Percentiles rank a stretch among this genome's conserved stretches.
Conservation (phyloP, 768 basidiomycete species). For the Phallus indusiatus region DNA sequence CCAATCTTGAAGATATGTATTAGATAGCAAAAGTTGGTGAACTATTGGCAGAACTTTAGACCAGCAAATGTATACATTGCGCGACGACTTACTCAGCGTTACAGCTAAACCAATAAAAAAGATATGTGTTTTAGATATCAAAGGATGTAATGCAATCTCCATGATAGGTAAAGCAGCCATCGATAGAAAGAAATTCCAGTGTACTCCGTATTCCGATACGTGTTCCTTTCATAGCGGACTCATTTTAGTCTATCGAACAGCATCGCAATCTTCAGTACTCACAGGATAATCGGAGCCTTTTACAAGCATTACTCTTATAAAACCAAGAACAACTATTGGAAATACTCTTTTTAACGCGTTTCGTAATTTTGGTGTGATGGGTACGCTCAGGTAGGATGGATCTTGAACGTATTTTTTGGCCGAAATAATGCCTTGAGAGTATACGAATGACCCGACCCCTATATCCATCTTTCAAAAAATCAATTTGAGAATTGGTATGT, state of each 20-base stretch:
- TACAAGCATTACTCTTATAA: conserved; percentile 73
- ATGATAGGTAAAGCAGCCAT: conserved; percentile 71
- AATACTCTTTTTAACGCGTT: conserved; percentile 44
- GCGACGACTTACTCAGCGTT: conserved; percentile 28
- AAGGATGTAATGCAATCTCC: conserved; percentile 58
- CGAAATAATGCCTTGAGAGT: conserved; percentile 91
- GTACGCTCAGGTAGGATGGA: conserved; percentile 39
- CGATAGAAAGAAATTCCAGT: conserved; percentile 99
- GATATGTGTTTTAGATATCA: conserved; percentile 48
- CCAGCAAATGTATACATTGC: conserved; percentile 8
- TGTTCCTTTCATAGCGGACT: conserved; percentile 55
- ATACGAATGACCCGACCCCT: conserved; percentile 96
- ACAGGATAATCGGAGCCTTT: conserved; percentile 95
- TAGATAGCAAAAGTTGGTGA: conserved; percentile 60
- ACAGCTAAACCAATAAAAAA: conserved; percentile 54
- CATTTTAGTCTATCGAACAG: too few relatives aligned
- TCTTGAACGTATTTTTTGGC: conserved; percentile 70
- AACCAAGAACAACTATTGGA: conserved; percentile 63
- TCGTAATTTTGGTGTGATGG: conserved; percentile 42
- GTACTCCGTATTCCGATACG: conserved; percentile 88
- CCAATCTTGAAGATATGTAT: conserved; percentile 47
- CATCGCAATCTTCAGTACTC: conserved; percentile 17
- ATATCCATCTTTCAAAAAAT: conserved; percentile 74
- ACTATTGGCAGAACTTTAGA: conserved; percentile 29
- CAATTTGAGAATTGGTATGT: neutral